Conservation (phyloP, 805 yeast species). For the Myxozyma mucilagina region DNA sequence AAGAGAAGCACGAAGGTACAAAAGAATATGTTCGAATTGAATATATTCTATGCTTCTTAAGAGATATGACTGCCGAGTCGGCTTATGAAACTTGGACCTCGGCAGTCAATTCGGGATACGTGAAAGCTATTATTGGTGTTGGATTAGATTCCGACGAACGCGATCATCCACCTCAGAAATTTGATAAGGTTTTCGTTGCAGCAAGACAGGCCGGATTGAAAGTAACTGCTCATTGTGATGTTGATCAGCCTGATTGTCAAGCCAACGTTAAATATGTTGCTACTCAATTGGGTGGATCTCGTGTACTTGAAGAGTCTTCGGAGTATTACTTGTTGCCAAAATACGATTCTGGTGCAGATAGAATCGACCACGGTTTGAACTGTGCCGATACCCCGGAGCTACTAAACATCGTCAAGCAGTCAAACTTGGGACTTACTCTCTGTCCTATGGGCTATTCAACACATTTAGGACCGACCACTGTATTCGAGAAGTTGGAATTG, state of each 20-base stretch:
- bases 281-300: conserved; percentile 21
- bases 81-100: conserved; percentile 9
- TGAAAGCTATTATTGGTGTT: conserved; percentile 63
- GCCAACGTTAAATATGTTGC: conserved; percentile 17
- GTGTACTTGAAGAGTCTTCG: neutral
- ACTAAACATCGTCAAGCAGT: conserved; percentile 5
- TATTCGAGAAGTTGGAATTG: conserved; percentile 3
- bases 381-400: conserved; percentile 17
- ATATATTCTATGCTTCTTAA: conserved; percentile 16
- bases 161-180: conserved; percentile 74
- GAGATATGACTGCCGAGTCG: conserved; percentile 19
- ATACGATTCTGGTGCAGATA: conserved; percentile 17
- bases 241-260: conserved; percentile 13
- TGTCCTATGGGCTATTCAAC: conserved; percentile 23
- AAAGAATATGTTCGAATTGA: conserved; percentile 6
- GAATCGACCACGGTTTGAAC: conserved; percentile 23
- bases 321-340: conserved; percentile 4
- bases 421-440: conserved; percentile 18
- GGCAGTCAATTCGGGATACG: conserved; percentile 9
- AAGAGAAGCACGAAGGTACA: neutral
- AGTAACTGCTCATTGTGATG: conserved; percentile 24
- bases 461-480: conserved; percentile 15
- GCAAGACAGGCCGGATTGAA: conserved; percentile 38
- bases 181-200: conserved; percentile 58
- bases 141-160: conserved; percentile 79